A percentile compares a stretch with the other conserved stretches of the same genome.
Conservation (phyloP, 2,329 filamentous ascomycete species). For the Aspergillus sp. region DNA sequence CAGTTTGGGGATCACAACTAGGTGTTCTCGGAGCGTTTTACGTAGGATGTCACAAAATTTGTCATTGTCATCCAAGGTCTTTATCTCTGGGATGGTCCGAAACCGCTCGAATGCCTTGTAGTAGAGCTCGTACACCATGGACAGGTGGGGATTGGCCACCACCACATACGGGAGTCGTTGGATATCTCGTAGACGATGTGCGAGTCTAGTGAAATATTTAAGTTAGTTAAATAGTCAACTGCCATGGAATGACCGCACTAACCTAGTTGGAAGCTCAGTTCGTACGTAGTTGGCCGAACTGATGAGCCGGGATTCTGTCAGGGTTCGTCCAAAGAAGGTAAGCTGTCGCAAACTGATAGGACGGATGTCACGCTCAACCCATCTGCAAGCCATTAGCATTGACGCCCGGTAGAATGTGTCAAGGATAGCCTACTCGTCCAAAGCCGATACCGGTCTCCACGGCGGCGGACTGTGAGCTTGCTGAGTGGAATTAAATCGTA, state of each 20-base stretch:
- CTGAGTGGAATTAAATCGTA: constrained; percentile 30
- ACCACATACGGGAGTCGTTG: constrained; percentile 94
- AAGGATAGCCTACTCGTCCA: constrained; percentile 56
- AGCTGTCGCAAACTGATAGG: constrained; percentile 96
- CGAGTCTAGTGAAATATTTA: constrained; percentile 60
- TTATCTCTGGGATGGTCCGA: constrained; percentile 79
- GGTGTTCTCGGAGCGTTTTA: constrained; percentile 78
- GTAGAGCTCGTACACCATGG: constrained; percentile 94
- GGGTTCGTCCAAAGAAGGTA: constrained; percentile 92
- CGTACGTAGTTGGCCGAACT: constrained; percentile 97
- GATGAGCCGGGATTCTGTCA: constrained; percentile 85
- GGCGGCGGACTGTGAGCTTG: constrained; percentile 47
- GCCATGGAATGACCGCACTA: constrained; percentile 22
- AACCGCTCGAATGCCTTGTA: constrained; percentile 94
- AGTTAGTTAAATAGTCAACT: constrained; percentile 4
- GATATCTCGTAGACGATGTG: constrained; percentile 94
- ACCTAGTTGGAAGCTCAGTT: constrained; percentile 86
- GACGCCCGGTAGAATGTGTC: background rate
- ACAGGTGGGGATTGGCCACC: constrained; percentile 91
- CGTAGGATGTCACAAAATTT: constrained; percentile 77
- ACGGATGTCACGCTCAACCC: constrained; percentile 86
- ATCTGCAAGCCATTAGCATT: constrained; percentile 56
- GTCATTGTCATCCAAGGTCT: constrained; percentile 86
- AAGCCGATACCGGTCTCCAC: constrained; percentile 60
- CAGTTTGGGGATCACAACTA: constrained; percentile 90